These are phyloP conservation scores for Populus deltoides DNA, from an alignment of 345 rosid genomes.

Conservation along the genomic window DNA sequence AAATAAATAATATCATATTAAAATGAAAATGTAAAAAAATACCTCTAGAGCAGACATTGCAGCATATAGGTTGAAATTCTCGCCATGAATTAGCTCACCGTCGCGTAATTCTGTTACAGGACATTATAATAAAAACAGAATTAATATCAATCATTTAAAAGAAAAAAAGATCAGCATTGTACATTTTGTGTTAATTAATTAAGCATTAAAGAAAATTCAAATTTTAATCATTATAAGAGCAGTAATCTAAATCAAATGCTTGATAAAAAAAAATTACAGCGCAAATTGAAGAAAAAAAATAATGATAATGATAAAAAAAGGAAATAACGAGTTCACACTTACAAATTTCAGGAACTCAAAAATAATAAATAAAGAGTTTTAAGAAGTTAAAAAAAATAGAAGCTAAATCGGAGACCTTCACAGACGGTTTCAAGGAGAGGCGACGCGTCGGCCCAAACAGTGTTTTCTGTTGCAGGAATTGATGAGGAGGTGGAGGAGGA, in stretches of 20 bases:
- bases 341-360: neutral
- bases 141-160: neutral
- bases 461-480: slow-evolving; percentile 56
- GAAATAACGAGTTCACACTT: neutral
- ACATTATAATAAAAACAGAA: neutral
- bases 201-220: neutral
- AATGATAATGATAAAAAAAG: neutral
- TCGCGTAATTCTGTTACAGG: slow-evolving; percentile 55
- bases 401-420: slow-evolving; percentile 36
- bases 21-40: slow-evolving; percentile 12
- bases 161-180: neutral
- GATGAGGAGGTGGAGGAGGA: slow-evolving; percentile 21
- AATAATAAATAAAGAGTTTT: neutral
- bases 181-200: neutral
- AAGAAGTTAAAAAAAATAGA: neutral
- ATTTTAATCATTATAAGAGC: neutral
- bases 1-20: neutral
- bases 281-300: neutral
- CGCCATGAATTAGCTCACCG: slow-evolving; percentile 84
- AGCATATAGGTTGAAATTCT: slow-evolving; percentile 91
- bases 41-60: slow-evolving; percentile 99
- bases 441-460: slow-evolving; percentile 79
- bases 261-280: neutral
- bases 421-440: slow-evolving; percentile 70
- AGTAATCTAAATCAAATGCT: neutral